Evolutionary conservation across 1,284 basidiomycete species (phyloP), one percentile per base, ranked within the genome.

Genomic region (Pholiota adiposa): DNA sequence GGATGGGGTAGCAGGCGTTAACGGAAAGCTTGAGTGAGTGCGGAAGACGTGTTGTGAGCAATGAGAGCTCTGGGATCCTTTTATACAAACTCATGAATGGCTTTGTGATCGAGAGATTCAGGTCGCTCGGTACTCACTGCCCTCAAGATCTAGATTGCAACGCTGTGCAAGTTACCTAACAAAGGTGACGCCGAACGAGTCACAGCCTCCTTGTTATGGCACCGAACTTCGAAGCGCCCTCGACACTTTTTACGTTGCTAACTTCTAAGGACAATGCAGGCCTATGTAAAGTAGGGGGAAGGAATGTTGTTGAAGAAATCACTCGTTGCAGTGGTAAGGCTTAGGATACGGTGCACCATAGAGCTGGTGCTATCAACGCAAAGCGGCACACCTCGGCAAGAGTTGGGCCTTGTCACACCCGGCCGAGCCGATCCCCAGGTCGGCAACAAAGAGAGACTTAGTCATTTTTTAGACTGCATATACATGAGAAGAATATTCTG

Each of bases 21-120:
- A 18, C 5, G 23, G 9, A 27, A 48, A 29, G 12, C 46, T 3
- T 14, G 11, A 14, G 19, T 55, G 54, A 55, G 33, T 31, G 33
- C 11, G 43, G 27, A 48, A 46, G 44, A 49, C 54, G 29, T 31
- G 43, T 34, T 34, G 31, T 55, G 54, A 55, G 54, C 54, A 55
- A 55, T 36, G 9, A 21, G 43, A 48, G 25, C n/a, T n/a, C 40
- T 29, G 25, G 14, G 31, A 6, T 43, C 9, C 21, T 23, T 55
- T 55, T 54, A 54, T 46, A 54, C 19, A n/a, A 43, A 29, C 12
- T 16, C 11, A 6, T 12, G 8, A 44, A 33, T 34, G 29, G 3
- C n/a, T n/a, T n/a, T n/a, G n/a, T 4, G 52, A 29, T 12, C n/a
- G 2, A 5, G 21, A 19, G 31, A 34, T 54, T 19, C 27, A 29